Evolutionary conservation across 1,139 yeast species (phyloP), one percentile per base, ranked within the genome.

Genomic region (Hemisphaericaspora subhashii): DNA sequence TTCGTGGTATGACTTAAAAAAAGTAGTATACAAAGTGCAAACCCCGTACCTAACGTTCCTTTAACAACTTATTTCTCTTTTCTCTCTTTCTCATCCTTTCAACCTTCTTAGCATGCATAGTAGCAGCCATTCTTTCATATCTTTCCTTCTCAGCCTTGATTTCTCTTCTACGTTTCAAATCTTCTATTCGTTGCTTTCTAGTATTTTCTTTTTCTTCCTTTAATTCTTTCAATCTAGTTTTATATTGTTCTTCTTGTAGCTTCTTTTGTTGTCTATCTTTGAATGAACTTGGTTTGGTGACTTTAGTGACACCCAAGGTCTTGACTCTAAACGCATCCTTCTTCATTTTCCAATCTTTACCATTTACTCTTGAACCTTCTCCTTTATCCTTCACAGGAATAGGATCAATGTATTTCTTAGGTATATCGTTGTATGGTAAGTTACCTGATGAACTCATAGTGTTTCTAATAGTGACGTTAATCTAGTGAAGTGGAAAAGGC

Each of bases 81-180:
- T 85, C 94, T 60, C 80, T 82, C 70, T 83, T 82, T 66, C 83
- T 82, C 66, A 84, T 61, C 64, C 95, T 79, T 44, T 85, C 94
- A 30, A 83, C 81, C 72, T 78, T 83, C 76, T 83, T 83, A 30
- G 82, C 83, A 54, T 83, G 85, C 88, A 85, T 81, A 64, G 81
- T 83, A 33, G 76, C 71, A 11, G 92, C 87, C 52, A 83, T 62
- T 54, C 66, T 72, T 51, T 83, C 89, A 53, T 80, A 84, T 53
- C 92, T 74, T 55, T 83, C 90, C 62, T 77, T 78, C 56, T 85
- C 92, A 43, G 72, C 89, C 65, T 81, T 81, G 56, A 77, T 77
- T 49, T 79, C 84, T 59, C 81, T 74, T 64, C 83, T 79, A 53
- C 79, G 81, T 62, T 79, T 82, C 40, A 81, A 58, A 33, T 72